These are phyloP conservation scores for Orbilia brochopaga DNA, from an alignment of 2,329 filamentous ascomycete species.

Conservation along the genomic window DNA sequence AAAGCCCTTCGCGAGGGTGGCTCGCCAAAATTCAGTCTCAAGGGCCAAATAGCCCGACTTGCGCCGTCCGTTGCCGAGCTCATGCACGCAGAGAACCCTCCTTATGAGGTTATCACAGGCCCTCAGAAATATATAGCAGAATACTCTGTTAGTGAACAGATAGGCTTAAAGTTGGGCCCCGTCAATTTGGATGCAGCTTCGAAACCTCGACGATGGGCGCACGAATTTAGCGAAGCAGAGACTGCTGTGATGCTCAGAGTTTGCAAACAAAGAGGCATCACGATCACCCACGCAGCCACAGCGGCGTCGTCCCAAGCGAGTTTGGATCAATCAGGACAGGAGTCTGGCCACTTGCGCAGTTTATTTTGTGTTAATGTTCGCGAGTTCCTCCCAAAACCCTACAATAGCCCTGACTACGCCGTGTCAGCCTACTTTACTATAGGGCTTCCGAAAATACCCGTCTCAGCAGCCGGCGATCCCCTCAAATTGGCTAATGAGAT, in stretches of 20 bases:
- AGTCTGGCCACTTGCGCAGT: constrained; percentile 1
- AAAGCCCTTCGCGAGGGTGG: background rate
- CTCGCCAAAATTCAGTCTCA: background rate
- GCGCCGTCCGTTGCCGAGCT: background rate
- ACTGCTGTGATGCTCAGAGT: background rate
- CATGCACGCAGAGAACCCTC: background rate
- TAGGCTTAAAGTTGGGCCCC: background rate
- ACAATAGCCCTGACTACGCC: constrained; percentile 4
- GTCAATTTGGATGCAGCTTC: background rate
- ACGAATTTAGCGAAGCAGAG: background rate
- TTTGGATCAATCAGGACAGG: background rate
- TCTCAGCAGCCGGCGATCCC: constrained; percentile 1
- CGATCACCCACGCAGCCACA: constrained; percentile 12
- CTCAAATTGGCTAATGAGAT: constrained; percentile 5
- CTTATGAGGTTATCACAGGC: background rate
- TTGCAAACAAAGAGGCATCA: constrained; percentile 10
- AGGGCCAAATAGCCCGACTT: background rate
- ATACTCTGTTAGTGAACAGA: background rate
- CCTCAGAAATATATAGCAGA: background rate
- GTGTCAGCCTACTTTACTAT: constrained; percentile 8
- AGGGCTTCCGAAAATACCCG: constrained; percentile 2
- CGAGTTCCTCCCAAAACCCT: background rate
- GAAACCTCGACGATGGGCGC: background rate
- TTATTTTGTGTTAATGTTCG: constrained; percentile 8
- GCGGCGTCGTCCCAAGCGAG: background rate